A percentile compares a stretch with the other conserved stretches of the same genome.
Evolutionary conservation across 192 early-diverging fungal species (phyloP).

Genomic region (Coemansia sp.): DNA sequence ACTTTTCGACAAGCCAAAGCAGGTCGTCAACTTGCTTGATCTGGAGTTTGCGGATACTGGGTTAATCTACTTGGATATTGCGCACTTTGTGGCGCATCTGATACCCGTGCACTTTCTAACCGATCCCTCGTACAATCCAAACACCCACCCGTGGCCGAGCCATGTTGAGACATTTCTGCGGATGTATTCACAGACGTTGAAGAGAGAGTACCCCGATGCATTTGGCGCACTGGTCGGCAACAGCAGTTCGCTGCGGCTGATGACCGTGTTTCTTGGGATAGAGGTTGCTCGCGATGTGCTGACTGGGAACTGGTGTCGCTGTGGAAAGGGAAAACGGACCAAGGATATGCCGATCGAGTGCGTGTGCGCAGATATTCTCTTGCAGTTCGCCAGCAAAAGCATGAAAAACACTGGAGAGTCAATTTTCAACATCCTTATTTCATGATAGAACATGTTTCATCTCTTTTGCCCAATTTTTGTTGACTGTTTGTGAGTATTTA

Average conservation of each 20-base stretch:
- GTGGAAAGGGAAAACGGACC: constrained; percentile 4
- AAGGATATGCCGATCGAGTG: constrained; percentile 18
- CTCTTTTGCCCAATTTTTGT: neutral
- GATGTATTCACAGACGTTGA: constrained; percentile 14
- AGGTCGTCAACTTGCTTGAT: constrained; percentile 23
- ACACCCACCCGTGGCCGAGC: constrained; percentile 22
- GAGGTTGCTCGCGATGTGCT: constrained; percentile 36
- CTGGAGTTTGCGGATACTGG: constrained; percentile 35
- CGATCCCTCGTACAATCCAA: constrained; percentile 21
- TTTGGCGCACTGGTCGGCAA: constrained; percentile 3
- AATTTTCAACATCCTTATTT: constrained; percentile 14
- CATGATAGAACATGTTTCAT: neutral
- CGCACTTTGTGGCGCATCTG: constrained; percentile 35
- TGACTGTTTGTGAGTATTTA: too few species aligned
- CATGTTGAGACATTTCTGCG: constrained; percentile 18
- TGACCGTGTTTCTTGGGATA: constrained; percentile 24
- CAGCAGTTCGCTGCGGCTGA: constrained; percentile 11
- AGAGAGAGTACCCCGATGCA: constrained; percentile 5
- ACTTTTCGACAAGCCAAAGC: constrained; percentile 12
- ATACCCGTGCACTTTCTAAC: constrained; percentile 25
- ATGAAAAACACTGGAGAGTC: constrained; percentile 8
- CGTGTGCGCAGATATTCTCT: constrained; percentile 19
- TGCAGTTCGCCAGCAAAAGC: constrained; percentile 12
- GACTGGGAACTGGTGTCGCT: constrained; percentile 44
- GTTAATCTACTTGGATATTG: constrained; percentile 22